phyloP scores from a whole-genome alignment of 148 eudicot species.

The Chenopodium suecicum region DNA sequence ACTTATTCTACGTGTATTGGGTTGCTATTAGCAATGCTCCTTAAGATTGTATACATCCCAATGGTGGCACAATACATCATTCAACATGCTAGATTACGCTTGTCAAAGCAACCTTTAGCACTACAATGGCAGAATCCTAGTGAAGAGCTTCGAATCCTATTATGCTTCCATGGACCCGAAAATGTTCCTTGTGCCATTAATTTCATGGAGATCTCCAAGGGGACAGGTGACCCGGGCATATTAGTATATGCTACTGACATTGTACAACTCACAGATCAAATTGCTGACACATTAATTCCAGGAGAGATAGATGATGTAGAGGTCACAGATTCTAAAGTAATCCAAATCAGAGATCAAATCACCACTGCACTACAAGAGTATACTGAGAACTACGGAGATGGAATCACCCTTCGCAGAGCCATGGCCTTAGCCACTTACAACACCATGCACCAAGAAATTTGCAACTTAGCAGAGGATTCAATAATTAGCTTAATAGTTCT shows the following conservation, averaged over 20 bases:
- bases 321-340: constrained; percentile 54
- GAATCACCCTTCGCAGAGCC: constrained; percentile 51
- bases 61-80: constrained; percentile 63
- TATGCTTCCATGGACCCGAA: constrained; percentile 69
- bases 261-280: constrained; percentile 71
- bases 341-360: constrained; percentile 54
- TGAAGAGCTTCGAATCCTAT: constrained; percentile 58
- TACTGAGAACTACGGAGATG: constrained; percentile 38
- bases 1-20: constrained; percentile 58
- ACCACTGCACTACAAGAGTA: constrained; percentile 45
- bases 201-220: constrained; percentile 72
- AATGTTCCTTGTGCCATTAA: constrained; percentile 61
- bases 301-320: constrained; percentile 44
- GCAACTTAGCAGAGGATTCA: constrained; percentile 65
- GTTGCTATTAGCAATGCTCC: constrained; percentile 53
- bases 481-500: constrained; percentile 52
- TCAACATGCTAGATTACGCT: constrained; percentile 59
- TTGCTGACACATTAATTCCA: constrained; percentile 57
- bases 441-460: constrained; percentile 80
- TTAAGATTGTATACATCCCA: constrained; percentile 70
- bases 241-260: constrained; percentile 72
- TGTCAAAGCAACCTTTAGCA: constrained; percentile 70
- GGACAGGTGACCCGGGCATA: constrained; percentile 68
- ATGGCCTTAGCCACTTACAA: constrained; percentile 60
- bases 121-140: constrained; percentile 71